Evolutionary conservation across 164 flowering plant genomes (phyloP).

Genomic region (Sextonia rubra): DNA sequence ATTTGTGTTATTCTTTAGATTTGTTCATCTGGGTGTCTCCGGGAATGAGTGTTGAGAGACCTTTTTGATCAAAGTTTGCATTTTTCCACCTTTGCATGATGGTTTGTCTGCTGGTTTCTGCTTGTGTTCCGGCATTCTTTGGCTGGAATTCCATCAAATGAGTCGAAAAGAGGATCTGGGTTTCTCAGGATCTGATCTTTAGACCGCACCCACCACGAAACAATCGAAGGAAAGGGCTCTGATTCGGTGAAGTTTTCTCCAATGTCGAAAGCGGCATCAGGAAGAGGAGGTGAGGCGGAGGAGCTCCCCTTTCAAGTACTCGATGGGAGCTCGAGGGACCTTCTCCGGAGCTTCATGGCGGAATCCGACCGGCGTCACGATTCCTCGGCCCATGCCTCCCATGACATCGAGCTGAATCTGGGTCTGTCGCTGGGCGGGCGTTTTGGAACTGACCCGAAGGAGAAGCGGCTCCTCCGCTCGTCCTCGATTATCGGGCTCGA

Average conservation of each 20-base stretch:
- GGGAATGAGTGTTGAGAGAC: not conserved
- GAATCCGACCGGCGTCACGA: constrained; percentile 7
- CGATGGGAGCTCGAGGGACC: constrained; percentile 50
- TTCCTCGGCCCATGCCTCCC: constrained; percentile 16
- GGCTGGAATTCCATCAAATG: not conserved
- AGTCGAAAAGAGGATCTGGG: not conserved
- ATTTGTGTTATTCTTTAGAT: not conserved
- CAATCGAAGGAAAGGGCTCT: not conserved
- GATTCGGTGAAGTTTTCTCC: not conserved
- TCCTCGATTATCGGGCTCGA: constrained; percentile 59
- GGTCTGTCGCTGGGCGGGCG: constrained; percentile 85
- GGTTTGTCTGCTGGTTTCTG: not conserved
- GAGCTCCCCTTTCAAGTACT: constrained; percentile 1
- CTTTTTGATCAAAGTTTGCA: not conserved
- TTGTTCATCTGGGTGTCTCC: not conserved
- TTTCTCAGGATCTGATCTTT: not conserved
- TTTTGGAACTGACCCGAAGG: constrained; percentile 67
- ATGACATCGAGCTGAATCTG: constrained; percentile 69
- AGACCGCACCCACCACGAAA: not conserved
- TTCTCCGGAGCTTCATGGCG: constrained; percentile 54
- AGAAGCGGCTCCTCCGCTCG: constrained; percentile 44
- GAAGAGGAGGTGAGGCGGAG: constrained; percentile 20
- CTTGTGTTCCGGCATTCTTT: not conserved
- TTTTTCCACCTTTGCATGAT: not conserved
- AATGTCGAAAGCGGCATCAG: not conserved